Evolutionary conservation across 2,329 filamentous ascomycete genomes (phyloP).

Genomic region (Tolypocladium pustulatum): DNA sequence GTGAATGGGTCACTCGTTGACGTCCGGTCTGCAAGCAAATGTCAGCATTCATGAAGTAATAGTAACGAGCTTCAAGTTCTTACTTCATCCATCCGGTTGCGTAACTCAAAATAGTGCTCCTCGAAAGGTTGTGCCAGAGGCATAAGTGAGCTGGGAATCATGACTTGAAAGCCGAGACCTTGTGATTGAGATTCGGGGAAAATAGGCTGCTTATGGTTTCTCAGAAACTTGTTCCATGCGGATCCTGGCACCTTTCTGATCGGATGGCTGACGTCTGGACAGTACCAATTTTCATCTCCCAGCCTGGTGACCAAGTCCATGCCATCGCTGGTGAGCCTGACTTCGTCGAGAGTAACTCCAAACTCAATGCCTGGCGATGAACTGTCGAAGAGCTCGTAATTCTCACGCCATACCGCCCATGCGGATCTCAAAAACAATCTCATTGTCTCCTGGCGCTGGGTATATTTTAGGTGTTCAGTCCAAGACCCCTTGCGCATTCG

Average conservation of each 20-base stretch:
- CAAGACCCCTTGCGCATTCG: slow-evolving; percentile 4
- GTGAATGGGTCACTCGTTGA: not conserved
- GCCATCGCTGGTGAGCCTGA: slow-evolving; percentile 9
- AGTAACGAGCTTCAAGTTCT: not conserved
- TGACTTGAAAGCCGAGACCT: not conserved
- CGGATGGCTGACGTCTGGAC: slow-evolving; percentile 10
- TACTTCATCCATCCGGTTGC: not conserved
- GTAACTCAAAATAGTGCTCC: not conserved
- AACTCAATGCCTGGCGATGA: slow-evolving; percentile 9
- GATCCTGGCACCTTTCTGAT: slow-evolving; percentile 10
- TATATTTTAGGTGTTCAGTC: not conserved
- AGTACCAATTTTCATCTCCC: slow-evolving; percentile 4
- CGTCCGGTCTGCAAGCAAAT: not conserved
- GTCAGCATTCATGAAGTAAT: not conserved
- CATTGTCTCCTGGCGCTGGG: slow-evolving; percentile 2
- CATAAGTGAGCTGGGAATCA: slow-evolving; percentile 1
- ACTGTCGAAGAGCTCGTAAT: not conserved
- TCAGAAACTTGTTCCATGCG: slow-evolving; percentile 14
- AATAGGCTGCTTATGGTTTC: slow-evolving; percentile 5
- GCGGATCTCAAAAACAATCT: slow-evolving; percentile 5
- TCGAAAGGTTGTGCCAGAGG: not conserved
- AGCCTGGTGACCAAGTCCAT: slow-evolving; percentile 7
- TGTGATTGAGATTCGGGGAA: slow-evolving; percentile 1
- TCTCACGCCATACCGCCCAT: slow-evolving; percentile 8
- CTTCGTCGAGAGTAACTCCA: slow-evolving; percentile 9